Conservation (phyloP, 2,329 filamentous ascomycete genomes). For the Monilinia polystroma region DNA sequence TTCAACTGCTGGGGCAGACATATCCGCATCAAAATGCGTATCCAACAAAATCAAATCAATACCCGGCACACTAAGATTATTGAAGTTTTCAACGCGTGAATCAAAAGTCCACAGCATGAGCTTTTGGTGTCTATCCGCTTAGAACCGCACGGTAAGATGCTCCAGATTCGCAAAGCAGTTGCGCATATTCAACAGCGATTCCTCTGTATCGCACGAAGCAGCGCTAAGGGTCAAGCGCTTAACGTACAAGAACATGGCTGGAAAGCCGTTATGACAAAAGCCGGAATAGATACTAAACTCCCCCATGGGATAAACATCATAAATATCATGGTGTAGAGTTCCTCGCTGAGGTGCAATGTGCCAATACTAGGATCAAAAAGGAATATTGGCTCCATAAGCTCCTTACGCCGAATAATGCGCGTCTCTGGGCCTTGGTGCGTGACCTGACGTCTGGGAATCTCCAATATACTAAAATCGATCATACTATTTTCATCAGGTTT, state of each 20-base stretch:
- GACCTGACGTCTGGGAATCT: neutral
- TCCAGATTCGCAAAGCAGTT: neutral
- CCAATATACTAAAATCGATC: neutral
- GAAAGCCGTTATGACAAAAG: neutral
- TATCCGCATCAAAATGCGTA: neutral
- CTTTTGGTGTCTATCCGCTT: neutral
- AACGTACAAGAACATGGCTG: neutral
- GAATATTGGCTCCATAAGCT: neutral
- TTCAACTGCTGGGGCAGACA: neutral
- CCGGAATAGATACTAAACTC: no score
- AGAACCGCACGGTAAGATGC: neutral
- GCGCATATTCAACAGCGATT: no score
- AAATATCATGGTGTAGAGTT: neutral
- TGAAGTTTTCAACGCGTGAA: neutral
- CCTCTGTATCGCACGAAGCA: neutral
- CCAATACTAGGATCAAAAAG: neutral
- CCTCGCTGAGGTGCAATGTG: neutral
- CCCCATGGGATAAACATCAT: no score
- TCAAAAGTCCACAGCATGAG: no score
- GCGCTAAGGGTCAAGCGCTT: neutral
- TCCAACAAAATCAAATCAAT: neutral
- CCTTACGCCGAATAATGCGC: no score
- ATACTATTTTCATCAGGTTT: neutral
- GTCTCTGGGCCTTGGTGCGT: no score
- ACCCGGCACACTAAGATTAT: neutral